phyloP scores from a whole-genome alignment of 441 rosid genomes.

The Gossypium davidsonii region DNA sequence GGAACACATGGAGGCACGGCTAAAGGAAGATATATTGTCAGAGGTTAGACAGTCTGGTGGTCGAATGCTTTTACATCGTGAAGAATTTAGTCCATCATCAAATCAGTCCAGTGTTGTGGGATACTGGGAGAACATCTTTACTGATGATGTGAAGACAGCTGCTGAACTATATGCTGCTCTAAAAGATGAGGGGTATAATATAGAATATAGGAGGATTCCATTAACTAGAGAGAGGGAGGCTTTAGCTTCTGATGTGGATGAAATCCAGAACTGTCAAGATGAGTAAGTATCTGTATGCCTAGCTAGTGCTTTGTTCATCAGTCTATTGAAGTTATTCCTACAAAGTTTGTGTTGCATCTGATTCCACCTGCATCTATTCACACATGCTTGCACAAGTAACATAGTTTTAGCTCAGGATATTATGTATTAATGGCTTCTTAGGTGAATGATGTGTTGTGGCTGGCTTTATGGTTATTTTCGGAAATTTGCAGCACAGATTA shows the following conservation, averaged over 20 bases:
- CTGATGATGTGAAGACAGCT: slow-evolving; percentile 85
- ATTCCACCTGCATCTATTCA: not conserved
- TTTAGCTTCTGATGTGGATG: slow-evolving; percentile 86
- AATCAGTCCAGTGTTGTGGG: slow-evolving; percentile 82
- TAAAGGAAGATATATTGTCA: slow-evolving; percentile 84
- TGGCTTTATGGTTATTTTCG: not conserved
- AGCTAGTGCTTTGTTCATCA: not conserved
- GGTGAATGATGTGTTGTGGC: not conserved
- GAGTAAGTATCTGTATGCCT: slow-evolving; percentile 45
- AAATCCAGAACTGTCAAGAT: slow-evolving; percentile 66
- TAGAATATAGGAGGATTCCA: slow-evolving; percentile 78
- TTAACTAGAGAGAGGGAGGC: slow-evolving; percentile 92
- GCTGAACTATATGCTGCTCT: slow-evolving; percentile 86
- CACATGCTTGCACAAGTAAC: not conserved
- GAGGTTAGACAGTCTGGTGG: slow-evolving; percentile 79
- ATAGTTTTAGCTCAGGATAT: not conserved
- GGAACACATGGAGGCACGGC: slow-evolving; percentile 78
- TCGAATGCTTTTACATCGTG: slow-evolving; percentile 91
- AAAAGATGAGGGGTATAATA: slow-evolving; percentile 63
- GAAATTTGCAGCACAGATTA: not conserved
- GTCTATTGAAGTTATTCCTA: not conserved
- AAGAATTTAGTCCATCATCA: slow-evolving; percentile 69
- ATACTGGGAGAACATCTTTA: slow-evolving; percentile 87
- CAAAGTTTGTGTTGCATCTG: not conserved
- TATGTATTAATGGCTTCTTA: not conserved